A percentile compares a stretch with the other conserved stretches of the same genome.
These are phyloP conservation scores for Albizia julibrissin DNA, from an alignment of 306 rosid genomes.

Conservation along the genomic window DNA sequence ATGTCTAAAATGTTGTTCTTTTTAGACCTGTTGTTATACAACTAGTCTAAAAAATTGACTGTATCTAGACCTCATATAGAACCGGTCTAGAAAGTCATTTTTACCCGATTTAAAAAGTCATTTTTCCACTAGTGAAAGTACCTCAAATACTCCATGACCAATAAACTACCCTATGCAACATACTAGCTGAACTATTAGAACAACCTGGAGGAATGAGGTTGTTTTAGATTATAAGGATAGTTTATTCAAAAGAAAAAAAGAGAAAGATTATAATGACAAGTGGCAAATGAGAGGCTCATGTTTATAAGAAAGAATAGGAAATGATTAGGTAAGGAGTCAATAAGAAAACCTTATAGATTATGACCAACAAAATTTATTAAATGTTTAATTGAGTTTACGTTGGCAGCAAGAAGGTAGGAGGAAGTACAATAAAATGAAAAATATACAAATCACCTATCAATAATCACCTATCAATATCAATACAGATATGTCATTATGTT, in stretches of 20 bases:
- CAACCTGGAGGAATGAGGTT: slow-evolving; percentile 53
- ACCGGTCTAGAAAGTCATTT: too few species aligned
- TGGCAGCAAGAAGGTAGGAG: background rate
- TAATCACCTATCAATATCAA: too few species aligned
- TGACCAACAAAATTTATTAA: background rate
- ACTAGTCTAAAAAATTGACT: too few species aligned
- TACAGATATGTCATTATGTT: too few species aligned
- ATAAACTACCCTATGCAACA: slow-evolving; percentile 84
- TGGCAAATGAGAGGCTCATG: slow-evolving; percentile 1
- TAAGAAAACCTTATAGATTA: background rate
- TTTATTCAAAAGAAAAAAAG: too few species aligned
- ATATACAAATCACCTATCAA: background rate
- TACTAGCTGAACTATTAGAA: slow-evolving; percentile 65
- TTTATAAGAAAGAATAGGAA: background rate
- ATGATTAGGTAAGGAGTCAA: background rate
- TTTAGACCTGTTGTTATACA: too few species aligned
- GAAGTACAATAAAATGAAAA: too few species aligned
- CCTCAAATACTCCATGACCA: slow-evolving; percentile 87
- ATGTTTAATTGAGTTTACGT: background rate
- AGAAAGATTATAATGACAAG: background rate
- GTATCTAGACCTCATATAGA: too few species aligned
- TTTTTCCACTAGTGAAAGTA: too few species aligned
- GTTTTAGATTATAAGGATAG: background rate
- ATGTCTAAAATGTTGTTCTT: too few species aligned
- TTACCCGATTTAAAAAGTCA: too few species aligned